These are phyloP conservation scores for Pezicula carpinea DNA, from an alignment of 2,329 filamentous ascomycete genomes.

Conservation along the genomic window DNA sequence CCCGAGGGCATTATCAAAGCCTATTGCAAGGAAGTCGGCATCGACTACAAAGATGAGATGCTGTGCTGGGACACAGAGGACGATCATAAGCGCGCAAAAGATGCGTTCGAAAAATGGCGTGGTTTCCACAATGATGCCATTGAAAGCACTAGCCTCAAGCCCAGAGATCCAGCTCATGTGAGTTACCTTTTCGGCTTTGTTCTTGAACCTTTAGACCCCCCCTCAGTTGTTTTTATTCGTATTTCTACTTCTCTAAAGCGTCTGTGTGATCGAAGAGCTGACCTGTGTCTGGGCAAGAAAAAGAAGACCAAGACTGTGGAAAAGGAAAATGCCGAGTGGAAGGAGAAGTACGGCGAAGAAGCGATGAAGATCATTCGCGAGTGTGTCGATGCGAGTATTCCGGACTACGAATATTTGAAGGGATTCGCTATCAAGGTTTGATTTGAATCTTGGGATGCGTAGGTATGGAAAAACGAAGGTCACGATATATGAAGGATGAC, in stretches of 20 bases:
- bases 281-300: slow-evolving; percentile 19
- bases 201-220: too few species aligned
- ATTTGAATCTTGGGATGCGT: neutral
- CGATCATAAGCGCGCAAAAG: slow-evolving; percentile 61
- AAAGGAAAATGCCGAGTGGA: slow-evolving; percentile 67
- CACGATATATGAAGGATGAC: too few species aligned
- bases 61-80: slow-evolving; percentile 77
- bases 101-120: slow-evolving; percentile 91
- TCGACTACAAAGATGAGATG: slow-evolving; percentile 75
- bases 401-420: slow-evolving; percentile 78
- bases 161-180: slow-evolving; percentile 60
- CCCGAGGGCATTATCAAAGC: slow-evolving; percentile 70
- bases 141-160: slow-evolving; percentile 70
- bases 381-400: slow-evolving; percentile 66
- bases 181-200: slow-evolving; percentile 22
- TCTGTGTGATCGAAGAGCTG: slow-evolving; percentile 5
- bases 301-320: slow-evolving; percentile 62
- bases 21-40: slow-evolving; percentile 77
- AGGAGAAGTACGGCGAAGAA: slow-evolving; percentile 67
- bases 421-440: slow-evolving; percentile 64
- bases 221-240: too few species aligned
- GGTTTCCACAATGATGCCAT: slow-evolving; percentile 97
- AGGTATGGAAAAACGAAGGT: too few species aligned
- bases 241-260: slow-evolving; percentile 2
- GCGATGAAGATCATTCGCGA: slow-evolving; percentile 65